A percentile compares a stretch with the other conserved stretches of the same genome.
Conservation (phyloP, 345 rosid genomes). For the Fremontodendron californicum region DNA sequence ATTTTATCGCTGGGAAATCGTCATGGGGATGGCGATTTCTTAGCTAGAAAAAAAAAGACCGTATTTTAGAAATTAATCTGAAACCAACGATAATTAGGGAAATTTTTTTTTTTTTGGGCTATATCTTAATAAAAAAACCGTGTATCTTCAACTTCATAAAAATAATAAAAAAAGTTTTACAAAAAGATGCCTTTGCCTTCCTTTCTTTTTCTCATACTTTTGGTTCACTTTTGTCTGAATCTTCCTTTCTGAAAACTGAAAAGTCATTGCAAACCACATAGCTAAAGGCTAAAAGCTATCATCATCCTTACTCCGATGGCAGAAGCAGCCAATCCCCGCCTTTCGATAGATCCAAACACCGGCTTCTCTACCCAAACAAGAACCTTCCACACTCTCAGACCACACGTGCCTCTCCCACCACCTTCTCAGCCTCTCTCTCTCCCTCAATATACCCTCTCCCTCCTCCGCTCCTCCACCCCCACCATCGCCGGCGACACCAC, state of each 20-base stretch:
- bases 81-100: no score
- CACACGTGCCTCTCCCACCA: constrained; percentile 46
- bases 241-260: not conserved
- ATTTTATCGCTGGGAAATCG: no score
- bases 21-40: no score
- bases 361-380: constrained; percentile 50
- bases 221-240: not conserved
- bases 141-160: no score
- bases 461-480: constrained; percentile 36
- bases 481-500: constrained; percentile 18
- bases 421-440: constrained; percentile 46
- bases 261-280: not conserved
- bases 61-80: no score
- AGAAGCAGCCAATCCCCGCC: not conserved
- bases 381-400: constrained; percentile 53
- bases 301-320: not conserved
- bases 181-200: no score
- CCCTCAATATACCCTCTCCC: constrained; percentile 47
- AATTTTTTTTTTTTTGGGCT: no score
- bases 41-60: no score
- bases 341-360: constrained; percentile 31
- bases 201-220: no score
- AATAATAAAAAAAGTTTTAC: no score
- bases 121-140: no score
- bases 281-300: not conserved